These are phyloP conservation scores for Coemansia sp. DNA, from an alignment of 192 early-diverging fungal genomes.

Conservation along the genomic window DNA sequence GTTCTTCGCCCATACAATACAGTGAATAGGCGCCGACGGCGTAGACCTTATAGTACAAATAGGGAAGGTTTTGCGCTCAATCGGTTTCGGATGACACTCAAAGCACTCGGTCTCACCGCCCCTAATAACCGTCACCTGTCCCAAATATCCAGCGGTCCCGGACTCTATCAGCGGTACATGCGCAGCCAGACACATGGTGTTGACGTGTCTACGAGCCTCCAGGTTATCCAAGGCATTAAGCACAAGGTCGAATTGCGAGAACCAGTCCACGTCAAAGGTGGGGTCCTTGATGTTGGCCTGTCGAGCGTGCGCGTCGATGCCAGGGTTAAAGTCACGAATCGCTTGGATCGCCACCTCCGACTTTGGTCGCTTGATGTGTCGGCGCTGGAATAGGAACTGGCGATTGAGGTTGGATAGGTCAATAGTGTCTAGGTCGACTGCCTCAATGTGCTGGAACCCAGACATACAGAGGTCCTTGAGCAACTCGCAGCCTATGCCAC, in stretches of 20 bases:
- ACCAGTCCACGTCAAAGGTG: conserved; percentile 85
- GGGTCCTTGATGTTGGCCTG: conserved; percentile 89
- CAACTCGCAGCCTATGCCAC: conserved; percentile 98
- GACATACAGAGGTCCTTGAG: conserved; percentile 90
- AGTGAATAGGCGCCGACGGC: conserved; percentile 91
- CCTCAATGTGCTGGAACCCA: conserved; percentile 80
- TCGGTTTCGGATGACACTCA: conserved; percentile 87
- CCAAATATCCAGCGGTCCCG: conserved; percentile 91
- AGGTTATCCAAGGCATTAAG: conserved; percentile 97
- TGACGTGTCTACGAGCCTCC: conserved; percentile 91
- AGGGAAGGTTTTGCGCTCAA: conserved; percentile 80
- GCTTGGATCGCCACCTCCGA: conserved; percentile 82
- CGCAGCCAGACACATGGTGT: conserved; percentile 92
- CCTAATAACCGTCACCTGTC: conserved; percentile 85
- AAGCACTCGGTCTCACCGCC: conserved; percentile 84
- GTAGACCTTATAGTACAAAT: conserved; percentile 98
- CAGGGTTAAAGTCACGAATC: conserved; percentile 82
- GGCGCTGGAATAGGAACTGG: conserved; percentile 97
- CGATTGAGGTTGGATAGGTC: conserved; percentile 97
- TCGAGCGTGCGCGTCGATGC: conserved; percentile 59
- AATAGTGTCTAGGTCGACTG: conserved; percentile 97
- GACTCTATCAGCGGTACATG: conserved; percentile 92
- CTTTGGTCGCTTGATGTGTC: conserved; percentile 92
- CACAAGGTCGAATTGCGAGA: conserved; percentile 82
- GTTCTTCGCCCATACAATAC: conserved; percentile 98